phyloP scores from a whole-genome alignment of 805 yeast species.

The Osmozyma mogii region DNA sequence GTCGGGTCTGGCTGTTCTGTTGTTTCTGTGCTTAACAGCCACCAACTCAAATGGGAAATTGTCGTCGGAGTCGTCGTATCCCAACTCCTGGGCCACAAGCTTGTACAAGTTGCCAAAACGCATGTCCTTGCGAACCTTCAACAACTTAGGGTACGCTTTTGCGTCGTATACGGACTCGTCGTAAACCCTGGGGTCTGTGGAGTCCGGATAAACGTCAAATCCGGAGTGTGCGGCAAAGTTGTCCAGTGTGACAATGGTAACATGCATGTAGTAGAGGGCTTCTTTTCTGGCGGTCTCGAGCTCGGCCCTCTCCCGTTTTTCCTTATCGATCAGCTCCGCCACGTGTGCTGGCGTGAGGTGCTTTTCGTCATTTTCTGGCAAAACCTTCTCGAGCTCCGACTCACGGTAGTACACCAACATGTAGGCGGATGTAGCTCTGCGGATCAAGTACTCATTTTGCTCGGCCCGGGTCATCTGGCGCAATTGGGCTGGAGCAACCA shows the following conservation, averaged over 20 bases:
- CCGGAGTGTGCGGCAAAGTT: conserved; percentile 59
- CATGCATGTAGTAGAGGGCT: conserved; percentile 34
- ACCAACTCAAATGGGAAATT: conserved; percentile 46
- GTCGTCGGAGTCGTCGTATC: conserved; percentile 20
- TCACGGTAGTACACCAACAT: conserved; percentile 91
- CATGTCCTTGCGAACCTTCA: conserved; percentile 51
- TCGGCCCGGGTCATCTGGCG: conserved; percentile 48
- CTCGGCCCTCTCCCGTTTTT: conserved; percentile 48
- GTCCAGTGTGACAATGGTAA: conserved; percentile 46
- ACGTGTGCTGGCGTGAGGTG: conserved; percentile 52
- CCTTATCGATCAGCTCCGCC: conserved; percentile 55
- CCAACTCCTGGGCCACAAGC: conserved; percentile 39
- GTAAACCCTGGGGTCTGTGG: conserved; percentile 33
- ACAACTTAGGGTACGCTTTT: conserved; percentile 38
- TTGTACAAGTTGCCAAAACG: conserved; percentile 44
- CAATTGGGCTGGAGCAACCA: conserved; percentile 40
- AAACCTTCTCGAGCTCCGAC: conserved; percentile 44
- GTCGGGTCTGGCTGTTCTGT: conserved; percentile 63
- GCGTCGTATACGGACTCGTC: conserved; percentile 43
- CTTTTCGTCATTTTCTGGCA: conserved; percentile 51
- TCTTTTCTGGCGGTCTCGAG: conserved; percentile 62
- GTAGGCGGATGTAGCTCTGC: conserved; percentile 90
- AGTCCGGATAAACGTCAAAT: conserved; percentile 70
- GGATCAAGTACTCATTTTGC: conserved; percentile 52
- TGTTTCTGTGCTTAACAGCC: conserved; percentile 59